Conservation (phyloP, 441 rosid species). For the Heliophila coronopifolia region DNA sequence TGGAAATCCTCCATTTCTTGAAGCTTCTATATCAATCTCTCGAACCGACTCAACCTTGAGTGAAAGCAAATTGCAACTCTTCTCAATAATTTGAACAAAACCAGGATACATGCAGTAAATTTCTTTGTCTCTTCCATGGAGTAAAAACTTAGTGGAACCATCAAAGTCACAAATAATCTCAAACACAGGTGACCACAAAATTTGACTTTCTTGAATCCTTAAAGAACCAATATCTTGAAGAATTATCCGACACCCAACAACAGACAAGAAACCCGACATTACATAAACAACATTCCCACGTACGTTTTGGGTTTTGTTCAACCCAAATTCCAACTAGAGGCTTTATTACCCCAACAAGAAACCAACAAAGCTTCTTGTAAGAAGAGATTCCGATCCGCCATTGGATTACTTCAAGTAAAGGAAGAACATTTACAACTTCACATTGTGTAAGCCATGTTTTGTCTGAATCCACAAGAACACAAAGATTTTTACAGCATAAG, state of each 20-base stretch:
- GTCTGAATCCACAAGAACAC: slow-evolving; percentile 43
- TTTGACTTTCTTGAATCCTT: slow-evolving; percentile 66
- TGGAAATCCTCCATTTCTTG: slow-evolving; percentile 38
- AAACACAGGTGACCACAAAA: slow-evolving; percentile 76
- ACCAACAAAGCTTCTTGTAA: slow-evolving; percentile 56
- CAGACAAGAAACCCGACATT: slow-evolving; percentile 71
- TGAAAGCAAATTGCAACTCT: slow-evolving; percentile 56
- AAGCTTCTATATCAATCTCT: slow-evolving; percentile 31
- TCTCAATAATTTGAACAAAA: slow-evolving; percentile 40
- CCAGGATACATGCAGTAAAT: slow-evolving; percentile 56
- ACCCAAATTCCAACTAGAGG: slow-evolving; percentile 81
- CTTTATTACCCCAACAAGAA: slow-evolving; percentile 43
- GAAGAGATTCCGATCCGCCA: slow-evolving; percentile 65
- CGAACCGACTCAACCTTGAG: slow-evolving; percentile 67
- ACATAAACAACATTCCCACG: slow-evolving; percentile 78
- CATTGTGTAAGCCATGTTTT: slow-evolving; percentile 70
- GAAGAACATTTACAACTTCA: slow-evolving; percentile 45
- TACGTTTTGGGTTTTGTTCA: slow-evolving; percentile 86
- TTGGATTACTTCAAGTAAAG: slow-evolving; percentile 45
- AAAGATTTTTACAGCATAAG: slow-evolving; percentile 48
- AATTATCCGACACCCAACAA: slow-evolving; percentile 72
- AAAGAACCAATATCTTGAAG: slow-evolving; percentile 79
- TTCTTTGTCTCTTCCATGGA: slow-evolving; percentile 65
- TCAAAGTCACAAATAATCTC: slow-evolving; percentile 51
- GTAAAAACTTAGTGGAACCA: slow-evolving; percentile 54